Evolutionary conservation across 164 flowering plant genomes (phyloP), one percentile per base, ranked within the genome.

Genomic region (Houttuynia cordata): DNA sequence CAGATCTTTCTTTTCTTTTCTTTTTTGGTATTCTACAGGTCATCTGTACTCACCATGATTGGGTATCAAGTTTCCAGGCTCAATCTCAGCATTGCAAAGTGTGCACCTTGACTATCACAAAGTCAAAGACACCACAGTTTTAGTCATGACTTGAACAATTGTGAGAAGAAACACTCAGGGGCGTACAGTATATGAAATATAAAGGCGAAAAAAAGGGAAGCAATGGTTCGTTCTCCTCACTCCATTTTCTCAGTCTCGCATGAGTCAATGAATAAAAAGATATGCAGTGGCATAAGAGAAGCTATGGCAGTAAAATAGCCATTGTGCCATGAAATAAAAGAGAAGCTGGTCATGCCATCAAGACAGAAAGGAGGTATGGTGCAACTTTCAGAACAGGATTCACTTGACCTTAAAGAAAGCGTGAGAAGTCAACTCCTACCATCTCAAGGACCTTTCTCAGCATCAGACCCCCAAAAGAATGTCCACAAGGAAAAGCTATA

Each of bases 381-480:
- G 24, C 7, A 52, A 52, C 22, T 52, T 2, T 22, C 17, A 52
- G 55, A 22, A 22, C 55, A 4, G 6, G 19, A 17, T n/a, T n/a
- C 17, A 52, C 55, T 7, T 52, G 9, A n/a, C 17, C 55, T n/a
- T 4, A 52, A 52, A 52, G 15, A n/a, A n/a, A n/a, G 24, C 6
- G 55, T 8, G 5, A 17, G 49, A 42, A 42, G 49, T 14, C 10
- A 49, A 21, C 53, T 51, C 49, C 12, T 79, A 88, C 98, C 74
- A 62, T 78, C 62, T 92, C 96, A 67, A 88, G 63, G 64, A 92
- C 96, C 68, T 80, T 87, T 53, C 79, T 80, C 67, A 92, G 84
- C 92, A 81, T 84, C 57, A 80, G 71, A 64, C 98, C 96, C 52
- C 98, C 98, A 81, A 92, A 92, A 41, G 98, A 88, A 80, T 92